Conservation (phyloP, 306 rosid species). For the Fragaria vesca region DNA sequence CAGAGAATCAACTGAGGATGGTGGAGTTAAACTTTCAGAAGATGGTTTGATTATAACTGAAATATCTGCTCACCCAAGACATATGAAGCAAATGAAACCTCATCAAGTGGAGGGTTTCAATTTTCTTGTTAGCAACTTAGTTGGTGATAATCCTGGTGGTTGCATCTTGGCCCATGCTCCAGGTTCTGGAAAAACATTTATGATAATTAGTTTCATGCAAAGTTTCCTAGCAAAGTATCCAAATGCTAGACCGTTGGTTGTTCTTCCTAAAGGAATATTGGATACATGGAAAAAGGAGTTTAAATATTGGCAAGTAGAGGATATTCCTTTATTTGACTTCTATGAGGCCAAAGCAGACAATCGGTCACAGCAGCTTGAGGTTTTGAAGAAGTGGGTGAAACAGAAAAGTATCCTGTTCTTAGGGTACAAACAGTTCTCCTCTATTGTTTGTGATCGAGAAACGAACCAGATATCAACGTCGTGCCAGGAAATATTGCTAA, state of each 20-base stretch:
- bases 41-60: slow-evolving; percentile 49
- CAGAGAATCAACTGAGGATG: slow-evolving; percentile 35
- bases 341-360: slow-evolving; percentile 78
- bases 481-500: slow-evolving; percentile 70
- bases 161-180: slow-evolving; percentile 98
- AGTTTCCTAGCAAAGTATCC: slow-evolving; percentile 92
- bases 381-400: slow-evolving; percentile 70
- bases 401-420: slow-evolving; percentile 80
- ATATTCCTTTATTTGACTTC: slow-evolving; percentile 70
- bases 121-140: slow-evolving; percentile 82
- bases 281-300: slow-evolving; percentile 93
- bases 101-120: slow-evolving; percentile 93
- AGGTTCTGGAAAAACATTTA: slow-evolving; percentile 94
- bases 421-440: slow-evolving; percentile 88
- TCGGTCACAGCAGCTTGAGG: slow-evolving; percentile 64
- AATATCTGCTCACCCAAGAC: slow-evolving; percentile 80
- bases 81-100: slow-evolving; percentile 81
- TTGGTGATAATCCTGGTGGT: slow-evolving; percentile 80
- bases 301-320: slow-evolving; percentile 88
- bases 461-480: slow-evolving; percentile 29
- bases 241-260: slow-evolving; percentile 77
- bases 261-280: slow-evolving; percentile 94
- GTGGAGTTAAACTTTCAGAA: slow-evolving; percentile 49
- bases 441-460: slow-evolving; percentile 62
- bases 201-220: slow-evolving; percentile 97